phyloP scores from a whole-genome alignment of 305 asterid genomes.

The Nicotiana rustica region DNA sequence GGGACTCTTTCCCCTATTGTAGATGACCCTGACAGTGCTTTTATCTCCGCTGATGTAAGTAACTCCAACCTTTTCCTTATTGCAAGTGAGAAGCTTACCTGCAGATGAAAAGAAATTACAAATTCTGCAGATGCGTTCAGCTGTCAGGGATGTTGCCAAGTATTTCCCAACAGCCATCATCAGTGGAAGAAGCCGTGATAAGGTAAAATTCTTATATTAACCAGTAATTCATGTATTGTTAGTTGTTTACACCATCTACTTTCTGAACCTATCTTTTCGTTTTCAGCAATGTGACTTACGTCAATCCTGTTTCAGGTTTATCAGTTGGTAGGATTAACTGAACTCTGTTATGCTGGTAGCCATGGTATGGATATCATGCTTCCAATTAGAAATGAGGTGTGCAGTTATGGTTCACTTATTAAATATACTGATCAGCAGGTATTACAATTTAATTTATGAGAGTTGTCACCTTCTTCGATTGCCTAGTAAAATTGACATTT shows the following conservation, averaged over 20 bases:
- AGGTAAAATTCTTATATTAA: constrained; percentile 43
- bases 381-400: constrained; percentile 32
- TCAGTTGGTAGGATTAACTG: constrained; percentile 82
- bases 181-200: constrained; percentile 79
- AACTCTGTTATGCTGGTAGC: constrained; percentile 94
- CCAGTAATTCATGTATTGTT: neutral
- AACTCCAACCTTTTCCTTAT: neutral
- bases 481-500: neutral
- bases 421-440: constrained; percentile 56
- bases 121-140: constrained; percentile 63
- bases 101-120: neutral
- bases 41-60: constrained; percentile 66
- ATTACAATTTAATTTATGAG: neutral
- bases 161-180: constrained; percentile 76
- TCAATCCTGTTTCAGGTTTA: constrained; percentile 60
- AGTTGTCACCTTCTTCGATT: constrained; percentile 2
- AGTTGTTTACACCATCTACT: neutral
- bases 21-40: constrained; percentile 78
- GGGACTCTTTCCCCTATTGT: constrained; percentile 89
- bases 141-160: constrained; percentile 58
- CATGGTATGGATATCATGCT: constrained; percentile 96
- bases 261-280: neutral
- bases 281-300: constrained; percentile 27
- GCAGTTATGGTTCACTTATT: constrained; percentile 34
- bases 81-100: neutral